Conservation (phyloP, 768 basidiomycete species). For the Leccinum sublutescens region DNA sequence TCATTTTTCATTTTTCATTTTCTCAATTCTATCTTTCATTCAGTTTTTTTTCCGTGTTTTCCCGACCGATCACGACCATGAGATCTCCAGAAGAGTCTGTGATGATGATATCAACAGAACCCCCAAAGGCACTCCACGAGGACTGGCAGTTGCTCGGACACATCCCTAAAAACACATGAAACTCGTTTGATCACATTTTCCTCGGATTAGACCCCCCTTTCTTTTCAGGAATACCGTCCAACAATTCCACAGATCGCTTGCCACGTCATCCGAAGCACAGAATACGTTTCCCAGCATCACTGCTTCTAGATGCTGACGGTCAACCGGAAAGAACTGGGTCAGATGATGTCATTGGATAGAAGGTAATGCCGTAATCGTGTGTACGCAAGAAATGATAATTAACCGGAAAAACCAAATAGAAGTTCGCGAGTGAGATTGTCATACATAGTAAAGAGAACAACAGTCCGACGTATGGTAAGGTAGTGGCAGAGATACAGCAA, state of each 20-base stretch:
- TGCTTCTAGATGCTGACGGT: not conserved
- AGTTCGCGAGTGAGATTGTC: slow-evolving; percentile 1
- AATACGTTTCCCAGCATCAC: not conserved
- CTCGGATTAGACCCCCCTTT: not conserved
- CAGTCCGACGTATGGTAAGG: slow-evolving; percentile 1
- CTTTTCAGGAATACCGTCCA: not conserved
- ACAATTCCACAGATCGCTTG: not conserved
- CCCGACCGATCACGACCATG: not conserved
- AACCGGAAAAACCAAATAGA: slow-evolving; percentile 9
- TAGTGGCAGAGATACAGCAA: not conserved
- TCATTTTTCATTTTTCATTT: not conserved
- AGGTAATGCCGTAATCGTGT: slow-evolving; percentile 5
- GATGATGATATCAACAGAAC: not conserved
- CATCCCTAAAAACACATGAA: not conserved
- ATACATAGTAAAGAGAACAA: slow-evolving; percentile 20
- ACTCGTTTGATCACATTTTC: not conserved
- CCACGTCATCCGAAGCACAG: not conserved
- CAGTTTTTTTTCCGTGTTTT: not conserved
- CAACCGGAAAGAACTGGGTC: not conserved
- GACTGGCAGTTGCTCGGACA: not conserved
- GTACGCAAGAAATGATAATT: slow-evolving; percentile 24
- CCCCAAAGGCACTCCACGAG: not conserved
- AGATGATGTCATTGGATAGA: slow-evolving; percentile 6
- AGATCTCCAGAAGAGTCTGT: not conserved
- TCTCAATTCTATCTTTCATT: not conserved